Conservation (phyloP, 192 early-diverging fungal genomes). For the Dimargaris cristalligena region DNA sequence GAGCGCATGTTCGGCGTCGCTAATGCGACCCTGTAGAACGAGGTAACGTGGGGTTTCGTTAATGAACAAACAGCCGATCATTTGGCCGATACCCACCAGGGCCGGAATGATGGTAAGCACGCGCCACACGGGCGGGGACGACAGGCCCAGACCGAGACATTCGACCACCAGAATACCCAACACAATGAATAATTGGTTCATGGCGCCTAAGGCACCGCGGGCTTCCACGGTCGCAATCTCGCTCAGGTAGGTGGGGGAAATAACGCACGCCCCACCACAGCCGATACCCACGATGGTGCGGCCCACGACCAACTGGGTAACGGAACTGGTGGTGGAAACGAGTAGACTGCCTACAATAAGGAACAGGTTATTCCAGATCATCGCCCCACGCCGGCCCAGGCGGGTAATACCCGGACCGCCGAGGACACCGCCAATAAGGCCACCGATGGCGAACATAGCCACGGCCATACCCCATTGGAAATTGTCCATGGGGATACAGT, state of each 20-base stretch:
- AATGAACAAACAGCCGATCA: constrained; percentile 36
- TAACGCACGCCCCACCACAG: constrained; percentile 44
- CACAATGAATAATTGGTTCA: constrained; percentile 61
- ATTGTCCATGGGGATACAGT: constrained; percentile 12
- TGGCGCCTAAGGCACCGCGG: constrained; percentile 51
- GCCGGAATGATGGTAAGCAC: constrained; percentile 43
- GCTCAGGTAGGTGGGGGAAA: constrained; percentile 52
- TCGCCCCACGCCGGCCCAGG: constrained; percentile 9
- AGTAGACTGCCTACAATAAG: constrained; percentile 48
- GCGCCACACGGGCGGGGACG: constrained; percentile 49
- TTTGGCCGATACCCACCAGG: constrained; percentile 44
- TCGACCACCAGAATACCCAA: constrained; percentile 61
- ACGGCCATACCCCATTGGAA: constrained; percentile 8
- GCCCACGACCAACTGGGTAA: constrained; percentile 49
- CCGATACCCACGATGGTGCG: constrained; percentile 56
- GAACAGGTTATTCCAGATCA: constrained; percentile 49
- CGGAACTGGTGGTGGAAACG: constrained; percentile 37
- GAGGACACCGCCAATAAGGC: not conserved
- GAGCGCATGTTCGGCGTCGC: constrained; percentile 44
- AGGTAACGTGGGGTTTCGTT: constrained; percentile 56
- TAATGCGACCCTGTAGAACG: constrained; percentile 30
- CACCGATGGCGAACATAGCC: constrained; percentile 7
- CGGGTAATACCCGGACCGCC: constrained; percentile 7
- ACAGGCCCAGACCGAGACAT: constrained; percentile 40
- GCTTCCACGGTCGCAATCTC: constrained; percentile 57